A percentile compares a stretch with the other conserved stretches of the same genome.
Evolutionary conservation across 2,329 filamentous ascomycete genomes (phyloP).

Genomic region (Exserohilum turcica): DNA sequence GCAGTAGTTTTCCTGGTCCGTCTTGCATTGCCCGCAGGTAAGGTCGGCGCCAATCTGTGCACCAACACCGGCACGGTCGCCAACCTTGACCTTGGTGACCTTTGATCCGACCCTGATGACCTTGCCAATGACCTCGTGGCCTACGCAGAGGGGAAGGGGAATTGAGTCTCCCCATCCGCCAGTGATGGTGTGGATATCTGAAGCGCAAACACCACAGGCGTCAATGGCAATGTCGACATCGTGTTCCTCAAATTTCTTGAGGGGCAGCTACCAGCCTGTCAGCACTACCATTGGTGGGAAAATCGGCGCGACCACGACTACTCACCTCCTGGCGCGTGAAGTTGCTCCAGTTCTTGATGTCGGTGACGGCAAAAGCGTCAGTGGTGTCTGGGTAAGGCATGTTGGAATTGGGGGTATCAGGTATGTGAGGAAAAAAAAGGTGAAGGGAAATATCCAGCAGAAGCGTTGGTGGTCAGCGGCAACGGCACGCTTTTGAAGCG

Average conservation of each 20-base stretch:
- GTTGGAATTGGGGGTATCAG: constrained; percentile 22
- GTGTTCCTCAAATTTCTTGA: constrained; percentile 84
- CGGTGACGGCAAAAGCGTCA: constrained; percentile 55
- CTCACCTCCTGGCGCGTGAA: constrained; percentile 63
- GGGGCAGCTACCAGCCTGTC: constrained; percentile 64
- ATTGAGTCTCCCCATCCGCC: constrained; percentile 68
- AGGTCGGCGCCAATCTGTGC: constrained; percentile 58
- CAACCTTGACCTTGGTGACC: constrained; percentile 56
- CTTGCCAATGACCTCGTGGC: constrained; percentile 63
- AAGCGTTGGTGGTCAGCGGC: constrained; percentile 33
- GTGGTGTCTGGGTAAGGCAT: constrained; percentile 60
- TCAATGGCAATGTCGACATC: constrained; percentile 89
- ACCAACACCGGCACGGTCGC: constrained; percentile 56
- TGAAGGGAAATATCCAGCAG: constrained; percentile 9
- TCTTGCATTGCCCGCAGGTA: constrained; percentile 58
- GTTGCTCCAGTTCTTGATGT: constrained; percentile 65
- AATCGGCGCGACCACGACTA: constrained; percentile 1
- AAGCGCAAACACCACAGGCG: constrained; percentile 57
- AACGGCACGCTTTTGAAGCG: constrained; percentile 33
- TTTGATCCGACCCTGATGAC: constrained; percentile 57
- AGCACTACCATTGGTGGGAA: constrained; percentile 8
- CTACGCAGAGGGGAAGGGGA: constrained; percentile 67
- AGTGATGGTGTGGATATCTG: constrained; percentile 56
- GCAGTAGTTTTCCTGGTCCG: constrained; percentile 60
- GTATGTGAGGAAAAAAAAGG: constrained; percentile 10